A percentile compares a stretch with the other conserved stretches of the same genome.
Evolutionary conservation across 2,329 filamentous ascomycete genomes (phyloP).

Genomic region (Aspergillus fructus): DNA sequence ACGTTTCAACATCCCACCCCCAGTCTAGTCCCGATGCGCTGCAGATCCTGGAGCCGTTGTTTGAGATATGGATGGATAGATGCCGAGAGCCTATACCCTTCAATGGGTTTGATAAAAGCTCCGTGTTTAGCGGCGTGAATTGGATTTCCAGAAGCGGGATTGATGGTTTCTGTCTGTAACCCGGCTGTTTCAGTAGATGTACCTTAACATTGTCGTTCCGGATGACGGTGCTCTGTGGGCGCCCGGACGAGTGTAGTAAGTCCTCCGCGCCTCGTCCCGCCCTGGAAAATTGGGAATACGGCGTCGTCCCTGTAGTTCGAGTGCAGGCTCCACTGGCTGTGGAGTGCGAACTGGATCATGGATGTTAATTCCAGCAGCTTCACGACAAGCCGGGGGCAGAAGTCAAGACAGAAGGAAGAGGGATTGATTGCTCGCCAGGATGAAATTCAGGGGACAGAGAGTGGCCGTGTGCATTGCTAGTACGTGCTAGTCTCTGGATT

Average conservation of each 20-base stretch:
- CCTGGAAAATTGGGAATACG: slow-evolving; percentile 1
- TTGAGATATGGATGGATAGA: not conserved
- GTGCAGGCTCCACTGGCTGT: not conserved
- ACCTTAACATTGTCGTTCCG: not conserved
- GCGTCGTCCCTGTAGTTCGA: not conserved
- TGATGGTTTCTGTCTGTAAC: not conserved
- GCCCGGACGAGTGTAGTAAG: not conserved
- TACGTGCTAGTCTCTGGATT: not conserved
- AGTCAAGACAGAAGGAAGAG: too few relatives aligned
- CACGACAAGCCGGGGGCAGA: too few relatives aligned
- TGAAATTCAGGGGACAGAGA: not conserved
- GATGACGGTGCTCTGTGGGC: not conserved
- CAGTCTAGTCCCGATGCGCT: not conserved
- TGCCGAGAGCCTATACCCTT: not conserved
- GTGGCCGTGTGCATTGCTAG: not conserved
- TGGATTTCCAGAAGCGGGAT: not conserved
- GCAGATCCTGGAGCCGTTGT: slow-evolving; percentile 11
- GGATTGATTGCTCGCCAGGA: not conserved
- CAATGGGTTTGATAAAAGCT: not conserved
- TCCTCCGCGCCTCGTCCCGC: not conserved
- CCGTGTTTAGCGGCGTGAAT: not conserved
- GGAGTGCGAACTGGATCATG: not conserved
- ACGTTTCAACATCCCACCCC: not conserved
- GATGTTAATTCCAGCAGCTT: not conserved
- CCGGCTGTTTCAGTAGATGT: too few relatives aligned